Conservation (phyloP, 495 filamentous ascomycete species). For the Chaetomium fimeti region DNA sequence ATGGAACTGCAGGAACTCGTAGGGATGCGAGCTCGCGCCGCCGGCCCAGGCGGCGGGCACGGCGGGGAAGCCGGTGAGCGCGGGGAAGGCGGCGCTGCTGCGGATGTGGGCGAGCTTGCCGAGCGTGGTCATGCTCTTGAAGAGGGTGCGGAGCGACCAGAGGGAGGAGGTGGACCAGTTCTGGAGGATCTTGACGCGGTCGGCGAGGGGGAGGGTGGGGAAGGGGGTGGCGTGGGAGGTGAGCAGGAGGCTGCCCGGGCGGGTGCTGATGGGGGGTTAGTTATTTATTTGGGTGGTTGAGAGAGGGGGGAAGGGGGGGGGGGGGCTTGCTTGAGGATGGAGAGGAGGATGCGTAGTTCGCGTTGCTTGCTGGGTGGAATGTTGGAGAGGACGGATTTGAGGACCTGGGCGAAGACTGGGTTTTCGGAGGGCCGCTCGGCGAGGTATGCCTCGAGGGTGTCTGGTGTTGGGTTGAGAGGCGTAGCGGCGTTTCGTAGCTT, state of each 20-base stretch:
- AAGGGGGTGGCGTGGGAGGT: conserved; percentile 64
- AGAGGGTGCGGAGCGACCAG: conserved; percentile 54
- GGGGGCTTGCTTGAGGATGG: conserved; percentile 34
- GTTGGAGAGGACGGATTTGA: conserved; percentile 30
- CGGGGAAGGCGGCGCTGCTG: conserved; percentile 55
- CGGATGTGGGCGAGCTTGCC: conserved; percentile 59
- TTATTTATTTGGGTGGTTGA: conserved; percentile 18
- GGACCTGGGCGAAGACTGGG: conserved; percentile 28
- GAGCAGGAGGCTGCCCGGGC: conserved; percentile 63
- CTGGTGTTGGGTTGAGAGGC: conserved; percentile 18
- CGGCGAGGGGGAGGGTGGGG: conserved; percentile 58
- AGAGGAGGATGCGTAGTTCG: conserved; percentile 32
- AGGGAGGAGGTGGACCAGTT: conserved; percentile 60
- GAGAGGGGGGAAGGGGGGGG: not conserved
- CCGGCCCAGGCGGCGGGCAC: conserved; percentile 61
- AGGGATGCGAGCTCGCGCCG: conserved; percentile 47
- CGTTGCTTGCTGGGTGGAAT: conserved; percentile 32
- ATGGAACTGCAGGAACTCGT: conserved; percentile 52
- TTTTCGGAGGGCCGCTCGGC: conserved; percentile 33
- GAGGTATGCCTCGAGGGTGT: conserved; percentile 41
- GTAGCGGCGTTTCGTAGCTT: conserved; percentile 16
- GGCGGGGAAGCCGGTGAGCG: conserved; percentile 61
- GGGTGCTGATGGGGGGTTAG: conserved; percentile 52
- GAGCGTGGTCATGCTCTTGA: conserved; percentile 56
- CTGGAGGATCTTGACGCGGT: conserved; percentile 60